These are phyloP conservation scores for Sporothrix sp. DNA, from an alignment of 2,329 filamentous ascomycete genomes.

Conservation along the genomic window DNA sequence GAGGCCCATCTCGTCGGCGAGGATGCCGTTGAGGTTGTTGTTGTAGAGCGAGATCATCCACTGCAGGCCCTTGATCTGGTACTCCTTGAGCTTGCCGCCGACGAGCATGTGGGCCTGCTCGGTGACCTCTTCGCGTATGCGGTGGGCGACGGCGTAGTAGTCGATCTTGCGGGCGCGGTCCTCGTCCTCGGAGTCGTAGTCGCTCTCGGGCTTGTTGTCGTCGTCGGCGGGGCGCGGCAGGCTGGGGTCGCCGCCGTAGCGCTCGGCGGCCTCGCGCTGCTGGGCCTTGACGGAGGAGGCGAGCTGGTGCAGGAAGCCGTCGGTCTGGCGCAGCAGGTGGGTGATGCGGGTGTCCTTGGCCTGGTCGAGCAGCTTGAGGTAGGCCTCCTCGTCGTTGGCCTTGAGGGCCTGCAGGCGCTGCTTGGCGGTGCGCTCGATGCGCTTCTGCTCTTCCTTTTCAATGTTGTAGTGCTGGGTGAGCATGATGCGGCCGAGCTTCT, in stretches of 20 bases:
- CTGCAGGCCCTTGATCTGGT: conserved; percentile 95
- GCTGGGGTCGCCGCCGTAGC: conserved; percentile 63
- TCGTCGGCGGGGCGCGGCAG: no score
- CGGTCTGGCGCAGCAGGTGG: conserved; percentile 90
- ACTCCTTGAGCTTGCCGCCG: conserved; percentile 89
- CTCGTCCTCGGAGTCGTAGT: conserved; percentile 59
- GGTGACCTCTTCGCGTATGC: conserved; percentile 83
- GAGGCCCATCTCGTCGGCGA: conserved; percentile 99
- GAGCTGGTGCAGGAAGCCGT: conserved; percentile 93
- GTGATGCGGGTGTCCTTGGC: conserved; percentile 99
- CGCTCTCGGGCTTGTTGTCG: conserved; percentile 49
- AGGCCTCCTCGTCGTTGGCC: conserved; percentile 98
- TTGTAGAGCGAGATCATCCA: conserved; percentile 99
- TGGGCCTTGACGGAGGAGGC: conserved; percentile 90
- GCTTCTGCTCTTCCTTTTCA: conserved; percentile 98
- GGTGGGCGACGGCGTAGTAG: conserved; percentile 97
- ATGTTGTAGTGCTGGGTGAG: conserved; percentile 85
- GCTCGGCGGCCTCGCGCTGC: conserved; percentile 71
- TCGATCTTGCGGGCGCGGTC: conserved; percentile 75
- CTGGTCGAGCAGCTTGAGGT: conserved; percentile 93
- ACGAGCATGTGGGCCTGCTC: conserved; percentile 78
- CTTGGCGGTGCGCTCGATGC: conserved; percentile 93
- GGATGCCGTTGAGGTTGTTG: conserved; percentile 98
- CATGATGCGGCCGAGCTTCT: conserved; percentile 87
- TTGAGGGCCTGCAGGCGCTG: conserved; percentile 98